These are phyloP conservation scores for Colletotrichum limetticola DNA, from an alignment of 2,329 filamentous ascomycete species.

Conservation along the genomic window DNA sequence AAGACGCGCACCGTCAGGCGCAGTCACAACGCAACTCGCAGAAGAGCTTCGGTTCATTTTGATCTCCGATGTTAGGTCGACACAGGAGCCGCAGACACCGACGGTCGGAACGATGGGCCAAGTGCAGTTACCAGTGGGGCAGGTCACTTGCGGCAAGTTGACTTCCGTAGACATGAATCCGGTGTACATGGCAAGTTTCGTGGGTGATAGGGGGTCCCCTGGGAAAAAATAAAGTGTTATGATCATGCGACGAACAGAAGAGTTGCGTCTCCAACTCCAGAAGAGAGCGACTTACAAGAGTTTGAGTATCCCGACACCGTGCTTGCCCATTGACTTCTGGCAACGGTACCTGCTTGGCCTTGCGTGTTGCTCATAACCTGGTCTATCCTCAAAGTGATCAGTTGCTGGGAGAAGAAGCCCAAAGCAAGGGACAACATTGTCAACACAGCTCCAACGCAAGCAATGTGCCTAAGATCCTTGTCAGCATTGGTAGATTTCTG, in stretches of 20 bases:
- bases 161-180: conserved; percentile 46
- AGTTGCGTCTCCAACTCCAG: background rate
- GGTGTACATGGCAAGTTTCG: conserved; percentile 49
- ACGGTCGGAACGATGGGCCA: conserved; percentile 48
- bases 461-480: conserved; percentile 39
- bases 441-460: conserved; percentile 49
- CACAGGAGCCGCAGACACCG: conserved; percentile 47
- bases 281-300: background rate
- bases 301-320: background rate
- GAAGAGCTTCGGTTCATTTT: background rate
- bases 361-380: conserved; percentile 37
- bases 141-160: conserved; percentile 40
- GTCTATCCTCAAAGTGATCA: conserved; percentile 43
- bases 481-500: background rate
- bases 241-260: background rate
- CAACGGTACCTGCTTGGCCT: conserved; percentile 44
- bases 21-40: background rate
- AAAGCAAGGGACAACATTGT: conserved; percentile 48
- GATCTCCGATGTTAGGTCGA: conserved; percentile 16
- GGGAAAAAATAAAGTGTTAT: background rate
- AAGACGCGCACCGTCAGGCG: background rate
- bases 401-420: conserved; percentile 51
- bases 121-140: conserved; percentile 47
- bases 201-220: conserved; percentile 24
- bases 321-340: conserved; percentile 22